Percentiles rank a stretch among this genome's conserved stretches.
These are phyloP conservation scores for Boletus coffeatus DNA, from an alignment of 1,284 basidiomycete genomes.

Conservation along the genomic window DNA sequence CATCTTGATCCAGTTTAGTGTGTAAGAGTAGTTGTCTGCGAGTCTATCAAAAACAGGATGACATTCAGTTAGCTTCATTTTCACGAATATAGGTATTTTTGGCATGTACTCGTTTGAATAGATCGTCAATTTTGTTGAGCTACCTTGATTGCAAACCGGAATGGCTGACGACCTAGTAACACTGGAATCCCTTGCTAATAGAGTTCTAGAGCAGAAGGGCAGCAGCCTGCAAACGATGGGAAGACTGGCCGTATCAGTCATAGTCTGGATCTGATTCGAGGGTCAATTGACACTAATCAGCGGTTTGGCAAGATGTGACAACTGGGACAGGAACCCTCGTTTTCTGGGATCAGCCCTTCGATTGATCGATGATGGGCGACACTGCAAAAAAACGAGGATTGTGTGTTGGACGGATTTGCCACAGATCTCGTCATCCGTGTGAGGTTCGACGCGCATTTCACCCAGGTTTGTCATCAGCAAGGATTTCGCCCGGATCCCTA, in stretches of 20 bases:
- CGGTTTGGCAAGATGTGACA: conserved; percentile 1
- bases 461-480: not conserved
- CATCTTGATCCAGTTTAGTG: not conserved
- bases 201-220: not conserved
- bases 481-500: not conserved
- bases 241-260: not conserved
- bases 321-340: conserved; percentile 8
- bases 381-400: too few relatives aligned
- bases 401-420: too few relatives aligned
- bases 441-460: not conserved
- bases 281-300: conserved; percentile 1
- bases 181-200: not conserved
- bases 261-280: conserved; percentile 10
- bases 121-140: not conserved
- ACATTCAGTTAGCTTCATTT: not conserved
- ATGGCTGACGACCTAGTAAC: not conserved
- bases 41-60: not conserved
- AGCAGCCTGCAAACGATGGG: not conserved
- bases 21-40: conserved; percentile 16
- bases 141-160: not conserved
- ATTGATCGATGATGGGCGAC: conserved; percentile 13
- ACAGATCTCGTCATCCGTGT: too few relatives aligned
- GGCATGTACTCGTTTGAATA: conserved; percentile 7
- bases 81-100: not conserved
- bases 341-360: not conserved